These are phyloP conservation scores for Cladosporium sp. DNA, from an alignment of 2,329 filamentous ascomycete species.

Conservation along the genomic window DNA sequence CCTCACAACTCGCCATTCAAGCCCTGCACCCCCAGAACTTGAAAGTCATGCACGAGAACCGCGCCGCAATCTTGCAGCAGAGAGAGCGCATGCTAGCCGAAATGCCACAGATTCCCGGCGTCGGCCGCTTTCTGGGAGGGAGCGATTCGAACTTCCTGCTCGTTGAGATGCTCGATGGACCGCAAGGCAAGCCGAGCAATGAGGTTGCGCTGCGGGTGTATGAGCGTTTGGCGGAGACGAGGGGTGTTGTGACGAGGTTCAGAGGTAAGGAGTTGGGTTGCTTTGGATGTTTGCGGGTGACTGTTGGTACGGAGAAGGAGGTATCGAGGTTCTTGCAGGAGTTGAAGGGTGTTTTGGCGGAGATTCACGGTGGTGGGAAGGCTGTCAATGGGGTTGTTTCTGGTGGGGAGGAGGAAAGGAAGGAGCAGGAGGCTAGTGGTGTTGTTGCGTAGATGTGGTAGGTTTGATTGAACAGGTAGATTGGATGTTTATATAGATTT, in stretches of 20 bases:
- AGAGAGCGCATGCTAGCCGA: slow-evolving; percentile 69
- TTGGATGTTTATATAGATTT: too few species aligned
- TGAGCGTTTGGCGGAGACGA: slow-evolving; percentile 74
- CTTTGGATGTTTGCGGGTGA: slow-evolving; percentile 81
- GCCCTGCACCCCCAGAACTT: slow-evolving; percentile 67
- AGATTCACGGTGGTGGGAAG: slow-evolving; percentile 36
- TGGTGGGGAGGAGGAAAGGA: slow-evolving; percentile 38
- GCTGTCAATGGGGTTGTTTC: slow-evolving; percentile 25
- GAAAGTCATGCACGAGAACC: slow-evolving; percentile 65
- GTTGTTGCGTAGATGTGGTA: slow-evolving; percentile 44
- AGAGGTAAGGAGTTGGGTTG: slow-evolving; percentile 90
- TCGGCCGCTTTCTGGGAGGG: slow-evolving; percentile 78
- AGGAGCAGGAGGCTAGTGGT: slow-evolving; percentile 47
- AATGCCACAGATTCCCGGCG: slow-evolving; percentile 68
- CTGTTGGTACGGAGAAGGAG: slow-evolving; percentile 84
- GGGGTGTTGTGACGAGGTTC: slow-evolving; percentile 89
- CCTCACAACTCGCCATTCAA: slow-evolving; percentile 70
- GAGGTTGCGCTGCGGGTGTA: slow-evolving; percentile 73
- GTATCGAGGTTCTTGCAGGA: slow-evolving; percentile 72
- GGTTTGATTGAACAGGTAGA: too few species aligned
- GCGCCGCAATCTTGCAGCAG: slow-evolving; percentile 66
- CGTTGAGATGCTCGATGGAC: slow-evolving; percentile 73
- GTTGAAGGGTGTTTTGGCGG: slow-evolving; percentile 50
- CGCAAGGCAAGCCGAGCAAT: slow-evolving; percentile 71
- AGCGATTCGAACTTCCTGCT: slow-evolving; percentile 82